These are phyloP conservation scores for Salix brachista DNA, from an alignment of 345 rosid species.

Conservation along the genomic window DNA sequence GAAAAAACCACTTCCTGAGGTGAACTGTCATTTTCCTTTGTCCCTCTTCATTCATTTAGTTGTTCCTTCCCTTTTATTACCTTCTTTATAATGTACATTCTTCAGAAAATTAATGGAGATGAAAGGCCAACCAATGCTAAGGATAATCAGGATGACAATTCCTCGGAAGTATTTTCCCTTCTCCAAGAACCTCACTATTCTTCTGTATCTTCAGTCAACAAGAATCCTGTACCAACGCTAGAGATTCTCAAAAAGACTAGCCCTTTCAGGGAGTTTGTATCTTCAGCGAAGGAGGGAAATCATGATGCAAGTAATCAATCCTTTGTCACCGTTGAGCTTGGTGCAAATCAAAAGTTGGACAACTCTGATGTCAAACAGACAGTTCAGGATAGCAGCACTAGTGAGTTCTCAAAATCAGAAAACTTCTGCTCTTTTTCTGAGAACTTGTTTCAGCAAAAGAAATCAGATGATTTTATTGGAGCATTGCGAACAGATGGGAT, in stretches of 20 bases:
- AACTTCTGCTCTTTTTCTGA: conserved; percentile 33
- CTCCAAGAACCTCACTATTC: conserved; percentile 49
- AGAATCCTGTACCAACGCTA: conserved; percentile 37
- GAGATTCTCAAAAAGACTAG: conserved; percentile 33
- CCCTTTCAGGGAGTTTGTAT: conserved; percentile 59
- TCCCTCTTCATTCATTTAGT: neutral
- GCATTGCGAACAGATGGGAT: conserved; percentile 36
- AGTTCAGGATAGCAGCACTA: conserved; percentile 43
- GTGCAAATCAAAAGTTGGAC: conserved; percentile 32
- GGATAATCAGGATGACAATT: conserved; percentile 57
- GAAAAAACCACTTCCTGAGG: conserved; percentile 59
- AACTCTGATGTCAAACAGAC: conserved; percentile 40
- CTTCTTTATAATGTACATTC: conserved; percentile 8
- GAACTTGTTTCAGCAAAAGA: conserved; percentile 35
- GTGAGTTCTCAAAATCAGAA: conserved; percentile 42
- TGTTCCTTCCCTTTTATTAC: conserved; percentile 2
- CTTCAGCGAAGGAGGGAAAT: conserved; percentile 45
- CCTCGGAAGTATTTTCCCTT: conserved; percentile 57
- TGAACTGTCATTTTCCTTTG: conserved; percentile 19
- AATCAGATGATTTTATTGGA: conserved; percentile 25
- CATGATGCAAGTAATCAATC: conserved; percentile 22
- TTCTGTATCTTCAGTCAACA: conserved; percentile 52
- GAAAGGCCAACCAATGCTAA: conserved; percentile 39
- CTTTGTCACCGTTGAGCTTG: conserved; percentile 27
- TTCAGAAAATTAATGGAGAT: conserved; percentile 48